phyloP scores from a whole-genome alignment of 2,329 filamentous ascomycete genomes.

The Acarospora socialis region DNA sequence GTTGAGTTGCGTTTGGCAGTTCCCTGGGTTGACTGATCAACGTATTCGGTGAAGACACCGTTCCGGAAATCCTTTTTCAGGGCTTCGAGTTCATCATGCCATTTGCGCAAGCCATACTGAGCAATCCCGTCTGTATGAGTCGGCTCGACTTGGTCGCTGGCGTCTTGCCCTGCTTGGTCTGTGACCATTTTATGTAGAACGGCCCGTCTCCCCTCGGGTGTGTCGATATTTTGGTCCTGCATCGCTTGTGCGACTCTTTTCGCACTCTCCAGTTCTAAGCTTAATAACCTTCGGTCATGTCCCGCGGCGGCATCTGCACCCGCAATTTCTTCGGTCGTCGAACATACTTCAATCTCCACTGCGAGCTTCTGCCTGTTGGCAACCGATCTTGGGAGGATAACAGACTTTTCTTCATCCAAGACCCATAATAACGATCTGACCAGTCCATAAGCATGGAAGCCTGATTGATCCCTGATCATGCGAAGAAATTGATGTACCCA shows the following conservation, averaged over 20 bases:
- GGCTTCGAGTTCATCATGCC: conserved; percentile 29
- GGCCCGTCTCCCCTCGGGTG: conserved; percentile 20
- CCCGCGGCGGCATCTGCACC: conserved; percentile 21
- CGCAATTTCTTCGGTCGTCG: conserved; percentile 39
- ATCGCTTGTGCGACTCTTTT: conserved; percentile 20
- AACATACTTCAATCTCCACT: conserved; percentile 18
- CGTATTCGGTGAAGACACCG: conserved; percentile 7
- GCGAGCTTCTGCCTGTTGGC: conserved; percentile 41
- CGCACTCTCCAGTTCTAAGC: conserved; percentile 14
- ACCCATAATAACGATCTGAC: conserved; percentile 69
- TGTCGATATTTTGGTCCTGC: conserved; percentile 17
- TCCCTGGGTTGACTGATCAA: too few species aligned
- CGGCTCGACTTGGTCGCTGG: conserved; percentile 12
- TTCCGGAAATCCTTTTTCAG: conserved; percentile 21
- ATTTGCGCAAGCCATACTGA: conserved; percentile 26
- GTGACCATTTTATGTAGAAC: conserved; percentile 17
- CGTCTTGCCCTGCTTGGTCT: not conserved
- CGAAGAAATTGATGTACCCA: conserved; percentile 48
- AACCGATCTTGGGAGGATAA: conserved; percentile 47
- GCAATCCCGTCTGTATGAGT: conserved; percentile 9
- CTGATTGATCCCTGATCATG: conserved; percentile 41
- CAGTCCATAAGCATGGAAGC: conserved; percentile 63
- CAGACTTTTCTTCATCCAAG: conserved; percentile 43
- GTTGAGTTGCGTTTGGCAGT: too few species aligned
- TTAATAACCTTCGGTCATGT: conserved; percentile 17